Percentiles rank a stretch among this genome's conserved stretches.
These are phyloP conservation scores for Euphorbia pulcherrima DNA, from an alignment of 345 rosid species.

Conservation along the genomic window DNA sequence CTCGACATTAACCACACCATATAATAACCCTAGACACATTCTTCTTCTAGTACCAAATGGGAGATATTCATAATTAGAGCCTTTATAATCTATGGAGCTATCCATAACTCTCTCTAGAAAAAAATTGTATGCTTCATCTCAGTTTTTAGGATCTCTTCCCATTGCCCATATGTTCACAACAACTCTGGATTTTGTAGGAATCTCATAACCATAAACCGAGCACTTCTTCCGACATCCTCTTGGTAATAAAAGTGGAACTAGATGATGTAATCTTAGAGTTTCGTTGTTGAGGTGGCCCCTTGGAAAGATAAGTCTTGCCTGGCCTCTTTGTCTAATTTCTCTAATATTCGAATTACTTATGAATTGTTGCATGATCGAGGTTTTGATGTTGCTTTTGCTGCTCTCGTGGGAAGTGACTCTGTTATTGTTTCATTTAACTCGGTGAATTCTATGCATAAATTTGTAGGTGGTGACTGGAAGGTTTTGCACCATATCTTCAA, in stretches of 20 bases:
- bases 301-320: too few species aligned
- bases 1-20: slow-evolving; percentile 4
- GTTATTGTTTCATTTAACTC: too few species aligned
- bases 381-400: too few species aligned
- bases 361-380: too few species aligned
- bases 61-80: slow-evolving; percentile 4
- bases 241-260: slow-evolving; percentile 8
- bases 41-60: slow-evolving; percentile 21
- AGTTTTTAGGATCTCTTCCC: not conserved
- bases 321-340: too few species aligned
- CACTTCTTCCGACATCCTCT: slow-evolving; percentile 10
- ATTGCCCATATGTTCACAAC: not conserved
- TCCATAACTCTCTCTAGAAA: slow-evolving; percentile 15
- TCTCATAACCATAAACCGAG: slow-evolving; percentile 3
- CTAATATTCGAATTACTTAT: too few species aligned
- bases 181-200: not conserved
- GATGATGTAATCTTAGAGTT: slow-evolving; percentile 16
- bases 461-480: too few species aligned
- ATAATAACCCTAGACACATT: slow-evolving; percentile 10
- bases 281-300: too few species aligned
- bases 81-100: slow-evolving; percentile 12
- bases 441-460: too few species aligned
- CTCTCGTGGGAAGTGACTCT: too few species aligned
- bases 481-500: too few species aligned
- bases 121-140: slow-evolving; percentile 6